These are phyloP conservation scores for Aspergillus hortae DNA, from an alignment of 2,329 filamentous ascomycete genomes.

Conservation along the genomic window DNA sequence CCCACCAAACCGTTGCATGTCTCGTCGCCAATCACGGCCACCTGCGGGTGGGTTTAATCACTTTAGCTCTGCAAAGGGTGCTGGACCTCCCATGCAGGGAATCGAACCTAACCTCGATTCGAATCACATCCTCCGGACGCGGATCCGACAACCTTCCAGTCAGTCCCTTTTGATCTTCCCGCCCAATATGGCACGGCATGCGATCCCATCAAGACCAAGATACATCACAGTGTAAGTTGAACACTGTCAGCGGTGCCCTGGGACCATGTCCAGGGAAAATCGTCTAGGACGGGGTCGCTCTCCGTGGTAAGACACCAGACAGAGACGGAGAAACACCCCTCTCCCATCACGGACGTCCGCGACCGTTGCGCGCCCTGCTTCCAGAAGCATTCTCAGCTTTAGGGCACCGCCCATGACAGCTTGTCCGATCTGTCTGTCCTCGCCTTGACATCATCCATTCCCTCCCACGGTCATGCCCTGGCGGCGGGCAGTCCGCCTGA, in stretches of 20 bases:
- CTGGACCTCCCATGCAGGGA: neutral
- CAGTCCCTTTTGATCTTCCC: neutral
- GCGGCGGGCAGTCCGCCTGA: neutral
- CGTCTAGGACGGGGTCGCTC: neutral
- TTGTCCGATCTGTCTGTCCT: neutral
- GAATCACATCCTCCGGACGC: neutral
- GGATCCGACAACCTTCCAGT: neutral
- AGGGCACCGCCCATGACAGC: conserved; percentile 8
- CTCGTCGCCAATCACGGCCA: neutral
- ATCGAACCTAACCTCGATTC: neutral
- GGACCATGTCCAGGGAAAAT: neutral
- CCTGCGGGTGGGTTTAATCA: neutral
- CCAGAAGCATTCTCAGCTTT: conserved; percentile 10
- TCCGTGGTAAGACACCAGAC: neutral
- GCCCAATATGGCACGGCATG: too few relatives aligned
- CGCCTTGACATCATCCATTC: conserved; percentile 9
- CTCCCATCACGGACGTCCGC: neutral
- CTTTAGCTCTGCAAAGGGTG: neutral
- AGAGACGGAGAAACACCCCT: conserved; percentile 1
- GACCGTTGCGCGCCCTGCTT: conserved; percentile 3
- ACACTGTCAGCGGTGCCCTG: too few relatives aligned
- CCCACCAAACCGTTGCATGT: neutral
- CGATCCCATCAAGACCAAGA: too few relatives aligned
- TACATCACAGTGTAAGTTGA: too few relatives aligned
- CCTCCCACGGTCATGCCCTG: neutral